Evolutionary conservation across 1,139 yeast genomes (phyloP).

Genomic region (Kodamaea sp.): DNA sequence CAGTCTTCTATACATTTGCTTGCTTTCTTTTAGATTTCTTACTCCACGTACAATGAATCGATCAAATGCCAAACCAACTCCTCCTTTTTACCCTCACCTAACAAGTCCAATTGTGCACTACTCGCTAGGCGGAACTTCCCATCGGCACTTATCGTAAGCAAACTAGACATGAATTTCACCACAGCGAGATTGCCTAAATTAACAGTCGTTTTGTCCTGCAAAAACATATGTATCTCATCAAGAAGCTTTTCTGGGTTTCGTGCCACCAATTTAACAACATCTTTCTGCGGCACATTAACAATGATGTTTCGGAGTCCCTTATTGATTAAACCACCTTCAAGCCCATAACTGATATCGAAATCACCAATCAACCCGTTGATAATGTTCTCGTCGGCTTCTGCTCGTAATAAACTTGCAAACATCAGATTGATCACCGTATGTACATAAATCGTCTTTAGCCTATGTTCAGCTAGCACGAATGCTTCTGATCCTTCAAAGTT

Average conservation of each 20-base stretch:
- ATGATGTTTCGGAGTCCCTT: constrained; percentile 20
- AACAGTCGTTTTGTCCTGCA: constrained; percentile 19
- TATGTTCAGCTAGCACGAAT: not conserved
- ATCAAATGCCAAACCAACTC: constrained; percentile 11
- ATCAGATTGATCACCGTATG: constrained; percentile 9
- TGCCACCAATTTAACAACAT: constrained; percentile 13
- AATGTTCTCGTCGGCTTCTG: constrained; percentile 2
- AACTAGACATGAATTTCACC: constrained; percentile 18
- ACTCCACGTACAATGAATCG: constrained; percentile 4
- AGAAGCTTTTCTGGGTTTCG: constrained; percentile 1
- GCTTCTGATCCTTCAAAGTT: constrained; percentile 8
- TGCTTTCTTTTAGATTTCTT: not conserved
- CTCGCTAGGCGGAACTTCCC: constrained; percentile 20
- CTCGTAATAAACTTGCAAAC: constrained; percentile 4
- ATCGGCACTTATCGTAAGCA: constrained; percentile 21
- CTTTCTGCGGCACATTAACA: constrained; percentile 23
- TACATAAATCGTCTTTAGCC: constrained; percentile 4
- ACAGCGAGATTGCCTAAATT: constrained; percentile 21
- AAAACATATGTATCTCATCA: constrained; percentile 13
- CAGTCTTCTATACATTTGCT: too few relatives aligned
- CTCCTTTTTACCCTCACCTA: constrained; percentile 5
- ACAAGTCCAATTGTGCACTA: constrained; percentile 10
- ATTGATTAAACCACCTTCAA: constrained; percentile 10
- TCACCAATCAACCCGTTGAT: constrained; percentile 12
- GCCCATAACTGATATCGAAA: constrained; percentile 13